Conservation (phyloP, 1,284 basidiomycete species). For the Boletus calvinii region DNA sequence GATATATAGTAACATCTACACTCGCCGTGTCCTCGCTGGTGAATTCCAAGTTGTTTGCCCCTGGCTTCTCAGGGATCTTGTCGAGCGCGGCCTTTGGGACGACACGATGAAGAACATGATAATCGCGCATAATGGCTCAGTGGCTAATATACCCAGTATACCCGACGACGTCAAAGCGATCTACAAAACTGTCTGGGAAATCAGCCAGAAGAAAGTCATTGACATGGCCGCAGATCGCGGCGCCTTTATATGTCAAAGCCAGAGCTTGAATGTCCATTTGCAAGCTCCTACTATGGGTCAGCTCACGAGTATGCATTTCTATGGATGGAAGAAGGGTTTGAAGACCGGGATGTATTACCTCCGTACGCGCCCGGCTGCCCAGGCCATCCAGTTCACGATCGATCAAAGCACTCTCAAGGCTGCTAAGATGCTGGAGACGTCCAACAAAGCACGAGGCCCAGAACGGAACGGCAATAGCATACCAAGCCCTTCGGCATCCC, state of each 20-base stretch:
- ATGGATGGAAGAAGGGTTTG: slow-evolving; percentile 98
- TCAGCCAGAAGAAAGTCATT: slow-evolving; percentile 97
- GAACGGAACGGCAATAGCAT: slow-evolving; percentile 25
- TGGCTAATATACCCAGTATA: slow-evolving; percentile 87
- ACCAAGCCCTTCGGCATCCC: slow-evolving; percentile 38
- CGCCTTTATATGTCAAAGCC: slow-evolving; percentile 96
- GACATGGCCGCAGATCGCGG: slow-evolving; percentile 98
- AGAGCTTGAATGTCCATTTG: slow-evolving; percentile 91
- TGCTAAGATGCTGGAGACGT: slow-evolving; percentile 55
- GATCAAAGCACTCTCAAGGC: slow-evolving; percentile 80
- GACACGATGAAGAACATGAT: slow-evolving; percentile 99
- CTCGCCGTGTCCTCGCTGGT: slow-evolving; percentile 97
- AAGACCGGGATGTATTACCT: slow-evolving; percentile 99
- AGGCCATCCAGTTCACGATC: slow-evolving; percentile 98
- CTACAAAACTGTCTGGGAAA: slow-evolving; percentile 99
- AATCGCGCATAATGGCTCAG: slow-evolving; percentile 95
- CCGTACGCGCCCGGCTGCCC: slow-evolving; percentile 90
- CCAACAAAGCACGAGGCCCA: slow-evolving; percentile 21
- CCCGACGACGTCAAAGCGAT: slow-evolving; percentile 92
- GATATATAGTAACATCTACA: slow-evolving; percentile 87
- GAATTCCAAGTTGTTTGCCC: slow-evolving; percentile 99
- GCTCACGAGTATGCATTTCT: slow-evolving; percentile 99
- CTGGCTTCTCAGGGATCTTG: slow-evolving; percentile 96
- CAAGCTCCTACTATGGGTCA: slow-evolving; percentile 91
- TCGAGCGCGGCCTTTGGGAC: slow-evolving; percentile 94